Percentiles rank a stretch among this genome's conserved stretches.
Conservation (phyloP, 768 basidiomycete genomes). For the Suillus sp. region DNA sequence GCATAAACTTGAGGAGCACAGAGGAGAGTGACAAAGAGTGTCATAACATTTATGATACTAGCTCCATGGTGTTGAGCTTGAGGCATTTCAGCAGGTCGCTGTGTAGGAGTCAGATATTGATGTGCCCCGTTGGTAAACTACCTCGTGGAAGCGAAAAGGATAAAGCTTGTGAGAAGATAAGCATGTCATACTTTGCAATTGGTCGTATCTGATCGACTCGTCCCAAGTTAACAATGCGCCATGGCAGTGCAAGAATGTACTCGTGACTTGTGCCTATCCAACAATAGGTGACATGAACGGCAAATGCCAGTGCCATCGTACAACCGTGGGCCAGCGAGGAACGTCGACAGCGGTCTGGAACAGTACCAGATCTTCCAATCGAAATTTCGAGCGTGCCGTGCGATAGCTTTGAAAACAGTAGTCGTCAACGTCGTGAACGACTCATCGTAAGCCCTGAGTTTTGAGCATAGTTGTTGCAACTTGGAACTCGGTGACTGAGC, state of each 20-base stretch:
- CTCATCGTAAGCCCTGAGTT: neutral
- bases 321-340: neutral
- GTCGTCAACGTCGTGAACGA: neutral
- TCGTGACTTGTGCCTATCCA: neutral
- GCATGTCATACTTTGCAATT: neutral
- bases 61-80: neutral
- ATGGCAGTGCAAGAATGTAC: neutral
- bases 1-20: slow-evolving; percentile 7
- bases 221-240: neutral
- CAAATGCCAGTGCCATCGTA: neutral
- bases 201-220: neutral
- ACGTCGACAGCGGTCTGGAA: neutral
- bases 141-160: neutral
- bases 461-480: too few relatives aligned
- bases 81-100: neutral
- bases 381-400: neutral
- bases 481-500: neutral
- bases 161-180: neutral
- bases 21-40: neutral
- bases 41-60: neutral
- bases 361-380: neutral
- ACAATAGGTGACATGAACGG: too few relatives aligned
- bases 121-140: neutral
- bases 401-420: neutral
- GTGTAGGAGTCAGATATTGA: neutral